Conservation (phyloP, 768 basidiomycete genomes). For the Tulasnella sp. region DNA sequence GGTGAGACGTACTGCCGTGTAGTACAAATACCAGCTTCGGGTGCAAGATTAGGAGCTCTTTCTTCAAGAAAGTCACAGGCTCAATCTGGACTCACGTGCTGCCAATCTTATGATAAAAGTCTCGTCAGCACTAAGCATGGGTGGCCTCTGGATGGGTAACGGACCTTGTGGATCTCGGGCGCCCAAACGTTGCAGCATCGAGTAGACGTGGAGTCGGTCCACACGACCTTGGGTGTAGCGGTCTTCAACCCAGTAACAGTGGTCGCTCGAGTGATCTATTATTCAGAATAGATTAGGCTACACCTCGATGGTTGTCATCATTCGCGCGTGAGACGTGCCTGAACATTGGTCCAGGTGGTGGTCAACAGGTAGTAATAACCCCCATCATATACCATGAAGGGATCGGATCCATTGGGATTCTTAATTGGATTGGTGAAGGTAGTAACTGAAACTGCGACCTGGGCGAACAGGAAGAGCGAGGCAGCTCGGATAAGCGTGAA, state of each 20-base stretch:
- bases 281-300: neutral
- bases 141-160: neutral
- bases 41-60: neutral
- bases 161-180: conserved; percentile 10
- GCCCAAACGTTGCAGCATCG: conserved; percentile 20
- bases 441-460: conserved; percentile 9
- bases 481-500: neutral
- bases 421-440: conserved; percentile 36
- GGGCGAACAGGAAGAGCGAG: neutral
- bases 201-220: conserved; percentile 18
- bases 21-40: neutral
- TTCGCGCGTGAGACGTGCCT: neutral
- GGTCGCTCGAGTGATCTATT: conserved; percentile 12
- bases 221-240: conserved; percentile 20
- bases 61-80: neutral
- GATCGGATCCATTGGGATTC: conserved; percentile 32
- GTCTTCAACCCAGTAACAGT: conserved; percentile 12
- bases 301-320: neutral
- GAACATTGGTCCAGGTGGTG: conserved; percentile 13
- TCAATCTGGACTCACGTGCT: neutral
- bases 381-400: conserved; percentile 31
- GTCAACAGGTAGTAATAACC: conserved; percentile 14
- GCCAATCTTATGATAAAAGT: neutral
- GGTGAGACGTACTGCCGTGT: neutral
- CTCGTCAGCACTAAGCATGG: neutral